Evolutionary conservation across 495 filamentous ascomycete genomes (phyloP).

Genomic region (Penicillium turbatum): DNA sequence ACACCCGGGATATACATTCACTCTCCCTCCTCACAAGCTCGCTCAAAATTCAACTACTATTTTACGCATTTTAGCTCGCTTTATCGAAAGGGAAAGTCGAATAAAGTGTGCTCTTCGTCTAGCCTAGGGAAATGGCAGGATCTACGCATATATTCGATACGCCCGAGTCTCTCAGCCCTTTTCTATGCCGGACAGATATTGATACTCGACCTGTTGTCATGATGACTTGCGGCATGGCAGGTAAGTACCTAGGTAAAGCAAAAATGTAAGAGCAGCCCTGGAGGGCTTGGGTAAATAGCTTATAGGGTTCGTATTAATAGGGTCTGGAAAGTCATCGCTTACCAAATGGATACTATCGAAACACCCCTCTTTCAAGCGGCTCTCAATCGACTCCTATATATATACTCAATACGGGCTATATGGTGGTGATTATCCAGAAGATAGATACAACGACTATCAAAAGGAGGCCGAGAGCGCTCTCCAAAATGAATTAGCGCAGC

Average conservation of each 20-base stretch:
- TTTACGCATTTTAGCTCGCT: too few relatives aligned
- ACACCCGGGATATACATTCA: too few relatives aligned
- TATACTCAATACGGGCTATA: constrained; percentile 33
- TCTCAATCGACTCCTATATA: constrained; percentile 34
- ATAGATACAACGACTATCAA: constrained; percentile 30
- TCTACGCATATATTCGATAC: neutral
- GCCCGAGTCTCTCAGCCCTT: constrained; percentile 6
- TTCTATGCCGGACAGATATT: constrained; percentile 2
- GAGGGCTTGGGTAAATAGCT: neutral
- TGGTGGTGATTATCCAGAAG: constrained; percentile 27
- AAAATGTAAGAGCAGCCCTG: neutral
- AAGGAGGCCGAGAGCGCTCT: constrained; percentile 26
- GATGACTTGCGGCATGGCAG: constrained; percentile 20
- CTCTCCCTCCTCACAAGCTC: too few relatives aligned
- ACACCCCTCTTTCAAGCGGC: constrained; percentile 59
- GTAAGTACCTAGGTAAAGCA: neutral
- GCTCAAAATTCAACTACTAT: too few relatives aligned
- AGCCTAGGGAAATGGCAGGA: neutral
- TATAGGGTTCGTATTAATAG: neutral
- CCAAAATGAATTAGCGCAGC: constrained; percentile 8
- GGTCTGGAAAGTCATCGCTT: constrained; percentile 20
- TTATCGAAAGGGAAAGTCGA: too few relatives aligned
- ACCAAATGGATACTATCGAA: constrained; percentile 48
- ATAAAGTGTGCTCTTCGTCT: neutral
- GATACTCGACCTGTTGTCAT: constrained; percentile 16